These are phyloP conservation scores for Beauveria sp. DNA, from an alignment of 2,329 filamentous ascomycete species.

Conservation along the genomic window DNA sequence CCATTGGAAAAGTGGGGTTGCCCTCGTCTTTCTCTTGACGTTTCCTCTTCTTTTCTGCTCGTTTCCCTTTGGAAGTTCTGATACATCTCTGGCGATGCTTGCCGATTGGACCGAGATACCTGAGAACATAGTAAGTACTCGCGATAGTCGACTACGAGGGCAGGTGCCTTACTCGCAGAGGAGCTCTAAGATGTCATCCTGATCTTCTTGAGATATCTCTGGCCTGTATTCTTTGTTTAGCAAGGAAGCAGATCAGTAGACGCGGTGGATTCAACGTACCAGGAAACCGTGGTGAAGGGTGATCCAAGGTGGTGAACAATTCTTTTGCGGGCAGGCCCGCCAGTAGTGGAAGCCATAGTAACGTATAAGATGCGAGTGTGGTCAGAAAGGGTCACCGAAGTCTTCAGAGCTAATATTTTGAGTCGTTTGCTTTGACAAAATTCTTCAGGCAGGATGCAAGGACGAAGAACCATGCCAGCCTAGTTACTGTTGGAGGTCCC, in stretches of 20 bases:
- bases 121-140: slow-evolving; percentile 24
- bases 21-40: slow-evolving; percentile 24
- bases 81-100: slow-evolving; percentile 48
- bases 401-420: neutral
- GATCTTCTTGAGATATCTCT: slow-evolving; percentile 45
- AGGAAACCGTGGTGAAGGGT: slow-evolving; percentile 52
- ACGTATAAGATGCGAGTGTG: neutral
- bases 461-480: no score
- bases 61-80: slow-evolving; percentile 53
- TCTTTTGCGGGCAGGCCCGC: slow-evolving; percentile 38
- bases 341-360: slow-evolving; percentile 19
- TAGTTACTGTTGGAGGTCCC: no score
- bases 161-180: slow-evolving; percentile 50
- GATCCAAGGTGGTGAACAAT: slow-evolving; percentile 58
- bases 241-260: neutral
- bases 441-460: neutral
- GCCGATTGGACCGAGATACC: slow-evolving; percentile 56
- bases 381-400: neutral
- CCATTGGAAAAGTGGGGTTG: slow-evolving; percentile 15
- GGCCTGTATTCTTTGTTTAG: slow-evolving; percentile 42
- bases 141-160: neutral
- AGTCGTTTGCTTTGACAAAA: neutral
- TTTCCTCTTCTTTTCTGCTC: slow-evolving; percentile 43
- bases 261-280: slow-evolving; percentile 35
- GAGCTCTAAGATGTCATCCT: slow-evolving; percentile 58